Base-by-base conservation (phyloP, 1,284 basidiomycete species). In the Athelia psychrophila region DNA sequence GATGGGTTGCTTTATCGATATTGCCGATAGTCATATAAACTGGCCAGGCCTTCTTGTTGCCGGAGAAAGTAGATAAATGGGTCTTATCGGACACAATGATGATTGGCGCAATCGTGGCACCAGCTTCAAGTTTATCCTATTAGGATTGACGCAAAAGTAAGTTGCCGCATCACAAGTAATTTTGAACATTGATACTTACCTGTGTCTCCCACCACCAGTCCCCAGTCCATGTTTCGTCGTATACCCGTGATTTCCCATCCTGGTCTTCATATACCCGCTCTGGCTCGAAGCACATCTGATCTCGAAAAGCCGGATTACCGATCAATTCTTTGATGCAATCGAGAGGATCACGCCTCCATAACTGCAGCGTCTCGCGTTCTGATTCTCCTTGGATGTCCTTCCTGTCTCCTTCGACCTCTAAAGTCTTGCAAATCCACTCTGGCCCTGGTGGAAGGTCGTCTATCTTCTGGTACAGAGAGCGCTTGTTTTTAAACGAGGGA, bases 1-100 rank as follows among this genome's bases (percentile, higher is more conserved):
- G 5, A 0, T 27, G 8, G 0, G 54, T 44, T 1, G 56, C 36
- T 35, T 64, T 65, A 0, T 38, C 40, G 1, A 64, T 52, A 20
- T 65, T 64, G 0, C 57, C 53, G 1, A 64, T 57, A 0, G 51
- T 55, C 22, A 46, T 44, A 64, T 60, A 73, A 3, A 72, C 64
- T 2, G 70, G 70, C 61, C 64, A 72, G 13, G 70, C 72, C 2
- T 50, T 49, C 45, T 71, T 70, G 49, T 72, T 63, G 1, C 71
- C 70, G n/a, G 63, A 60, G 54, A 72, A 67, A 2, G 50, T 52
- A 10, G 72, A 63, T 10, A 76, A 61, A 3, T 63, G 58, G 0
- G 72, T 76, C 53, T 76, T 73, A 53, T 76, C 70, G 0, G 72
- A 69, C 3, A 69, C 58, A 0, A 75, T 51, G 25, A 76, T 74